Evolutionary conservation across 352 stramenopile species (phyloP), one percentile per base, ranked within the genome.

Genomic region (Pythium angustatum): DNA sequence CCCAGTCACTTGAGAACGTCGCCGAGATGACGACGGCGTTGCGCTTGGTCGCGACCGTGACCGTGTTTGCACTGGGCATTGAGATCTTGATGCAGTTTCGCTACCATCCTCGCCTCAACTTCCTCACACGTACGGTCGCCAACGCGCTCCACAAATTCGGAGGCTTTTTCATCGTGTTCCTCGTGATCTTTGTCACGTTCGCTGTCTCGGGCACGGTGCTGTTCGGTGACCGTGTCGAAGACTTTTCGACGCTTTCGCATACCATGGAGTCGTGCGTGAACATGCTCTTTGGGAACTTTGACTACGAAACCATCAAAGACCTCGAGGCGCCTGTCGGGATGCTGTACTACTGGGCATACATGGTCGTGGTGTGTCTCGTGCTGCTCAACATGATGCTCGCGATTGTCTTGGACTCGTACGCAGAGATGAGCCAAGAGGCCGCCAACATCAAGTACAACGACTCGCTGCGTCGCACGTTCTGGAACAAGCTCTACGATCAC

Each of bases 311-410:
- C 2, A 85, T 87, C 41, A 70, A 77, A 27, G 58, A 79, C 53
- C 53, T 85, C 12, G 70, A 83, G 48, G 21, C 62, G 0, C 79
- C 70, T 0, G 64, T 83, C 6, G 78, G 71, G 6, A 79, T 85
- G 68, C 43, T 90, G 19, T 90, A 81, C 70, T 90, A 90, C 64
- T 87, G 81, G 81, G 50, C 55, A 7, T 86, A 85, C 64, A 85
- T 90, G 75, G 66, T 87, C 40, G 69, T 88, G 5, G 75, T 88
- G 40, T 81, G 73, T 33, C 80, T 91, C 47, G 69, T 89, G 27
- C 62, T 90, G 51, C 73, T 90, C 34, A 90, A 88, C 58, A 85
- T 90, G 69, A 87, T 90, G 75, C 76, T 90, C 38, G 81, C 81
- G 21, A 90, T 90, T 44, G 78, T 90, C 2, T 66, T 90, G 54